Percentiles rank a stretch among this genome's conserved stretches.
phyloP scores from a whole-genome alignment of 306 rosid species.

The Malus fusca region DNA sequence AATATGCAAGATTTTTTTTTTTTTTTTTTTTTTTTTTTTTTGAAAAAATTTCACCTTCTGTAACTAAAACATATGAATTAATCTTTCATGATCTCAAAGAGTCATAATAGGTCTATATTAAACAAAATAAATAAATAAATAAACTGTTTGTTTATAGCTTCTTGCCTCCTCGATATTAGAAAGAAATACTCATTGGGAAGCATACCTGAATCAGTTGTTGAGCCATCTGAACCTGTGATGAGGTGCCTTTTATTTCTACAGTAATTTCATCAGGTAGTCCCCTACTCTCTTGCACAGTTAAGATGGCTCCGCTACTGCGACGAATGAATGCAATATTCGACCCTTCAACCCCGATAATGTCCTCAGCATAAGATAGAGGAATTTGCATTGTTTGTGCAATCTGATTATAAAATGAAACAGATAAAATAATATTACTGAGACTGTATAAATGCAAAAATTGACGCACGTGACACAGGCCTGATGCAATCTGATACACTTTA shows the following conservation, averaged over 20 bases:
- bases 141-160: background rate
- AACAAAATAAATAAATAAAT: background rate
- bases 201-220: conserved; percentile 88
- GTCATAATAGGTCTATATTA: background rate
- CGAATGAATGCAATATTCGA: conserved; percentile 85
- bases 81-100: background rate
- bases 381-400: conserved; percentile 94
- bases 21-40: background rate
- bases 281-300: conserved; percentile 88
- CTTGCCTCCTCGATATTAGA: background rate
- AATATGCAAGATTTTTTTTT: background rate
- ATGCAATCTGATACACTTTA: background rate
- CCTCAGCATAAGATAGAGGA: conserved; percentile 92
- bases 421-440: conserved; percentile 1
- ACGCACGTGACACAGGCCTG: background rate
- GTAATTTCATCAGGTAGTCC: conserved; percentile 85
- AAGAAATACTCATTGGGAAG: background rate
- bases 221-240: conserved; percentile 83
- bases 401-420: conserved; percentile 32
- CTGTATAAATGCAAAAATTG: background rate
- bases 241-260: conserved; percentile 88
- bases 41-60: background rate
- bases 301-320: conserved; percentile 81
- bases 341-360: conserved; percentile 91
- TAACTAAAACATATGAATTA: background rate